These are phyloP conservation scores for Moniliella sp. DNA, from an alignment of 1,284 basidiomycete genomes.

Conservation along the genomic window DNA sequence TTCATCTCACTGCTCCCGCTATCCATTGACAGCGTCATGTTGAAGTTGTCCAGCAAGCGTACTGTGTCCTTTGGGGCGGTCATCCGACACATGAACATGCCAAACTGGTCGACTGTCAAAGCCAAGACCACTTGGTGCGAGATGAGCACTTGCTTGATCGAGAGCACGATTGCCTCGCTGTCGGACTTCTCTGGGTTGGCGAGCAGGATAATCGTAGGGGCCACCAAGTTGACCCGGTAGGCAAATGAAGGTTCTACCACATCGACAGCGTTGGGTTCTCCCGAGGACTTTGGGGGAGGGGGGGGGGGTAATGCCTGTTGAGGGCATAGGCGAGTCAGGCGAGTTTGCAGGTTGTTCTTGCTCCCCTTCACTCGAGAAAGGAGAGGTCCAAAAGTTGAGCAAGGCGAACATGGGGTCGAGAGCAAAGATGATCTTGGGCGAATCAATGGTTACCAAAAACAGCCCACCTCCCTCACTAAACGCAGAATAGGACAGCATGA, in stretches of 20 bases:
- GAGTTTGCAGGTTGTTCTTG: neutral
- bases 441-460: slow-evolving; percentile 70
- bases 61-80: slow-evolving; percentile 60
- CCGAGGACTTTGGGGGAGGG: slow-evolving; percentile 1
- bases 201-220: slow-evolving; percentile 69
- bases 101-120: slow-evolving; percentile 57
- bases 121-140: slow-evolving; percentile 79
- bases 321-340: neutral
- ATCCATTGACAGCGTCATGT: slow-evolving; percentile 68
- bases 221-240: slow-evolving; percentile 72
- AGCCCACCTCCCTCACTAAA: slow-evolving; percentile 44
- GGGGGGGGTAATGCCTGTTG: slow-evolving; percentile 1
- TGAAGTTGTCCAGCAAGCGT: slow-evolving; percentile 78
- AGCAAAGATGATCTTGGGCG: slow-evolving; percentile 77
- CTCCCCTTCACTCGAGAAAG: slow-evolving; percentile 35
- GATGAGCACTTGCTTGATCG: slow-evolving; percentile 63
- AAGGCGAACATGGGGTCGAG: slow-evolving; percentile 77
- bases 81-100: slow-evolving; percentile 82
- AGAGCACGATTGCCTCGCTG: slow-evolving; percentile 68
- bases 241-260: slow-evolving; percentile 31
- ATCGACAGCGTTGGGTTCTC: neutral
- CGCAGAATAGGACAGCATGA: slow-evolving; percentile 70
- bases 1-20: slow-evolving; percentile 51
- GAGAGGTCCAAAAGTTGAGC: slow-evolving; percentile 58
- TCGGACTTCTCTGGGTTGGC: slow-evolving; percentile 60